Evolutionary conservation across 2,329 filamentous ascomycete species (phyloP).

Genomic region (Laburnicola sp.): DNA sequence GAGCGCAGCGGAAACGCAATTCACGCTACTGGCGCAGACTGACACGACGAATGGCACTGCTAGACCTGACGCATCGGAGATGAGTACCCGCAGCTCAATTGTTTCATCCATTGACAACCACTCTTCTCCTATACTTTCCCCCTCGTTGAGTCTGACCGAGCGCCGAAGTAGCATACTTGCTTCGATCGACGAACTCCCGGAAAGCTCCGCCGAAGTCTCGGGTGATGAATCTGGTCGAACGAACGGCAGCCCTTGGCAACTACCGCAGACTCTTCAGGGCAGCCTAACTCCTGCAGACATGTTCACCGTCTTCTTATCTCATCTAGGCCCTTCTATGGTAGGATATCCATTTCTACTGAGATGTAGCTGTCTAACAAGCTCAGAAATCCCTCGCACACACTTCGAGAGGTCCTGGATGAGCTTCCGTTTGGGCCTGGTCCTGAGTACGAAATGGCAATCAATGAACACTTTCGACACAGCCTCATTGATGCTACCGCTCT

Average conservation of each 20-base stretch:
- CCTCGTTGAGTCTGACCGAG: slow-evolving; percentile 36
- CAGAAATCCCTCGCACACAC: slow-evolving; percentile 87
- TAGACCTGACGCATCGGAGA: slow-evolving; percentile 14
- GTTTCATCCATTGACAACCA: slow-evolving; percentile 27
- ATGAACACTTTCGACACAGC: slow-evolving; percentile 78
- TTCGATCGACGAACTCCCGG: slow-evolving; percentile 48
- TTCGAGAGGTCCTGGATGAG: slow-evolving; percentile 86
- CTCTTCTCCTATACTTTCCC: slow-evolving; percentile 32
- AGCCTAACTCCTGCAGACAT: slow-evolving; percentile 72
- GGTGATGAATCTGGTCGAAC: slow-evolving; percentile 31
- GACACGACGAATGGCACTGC: slow-evolving; percentile 25
- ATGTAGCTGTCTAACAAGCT: slow-evolving; percentile 23
- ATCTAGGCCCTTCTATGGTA: slow-evolving; percentile 87
- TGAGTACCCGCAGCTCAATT: slow-evolving; percentile 28
- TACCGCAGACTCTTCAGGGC: slow-evolving; percentile 34
- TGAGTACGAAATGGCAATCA: slow-evolving; percentile 70
- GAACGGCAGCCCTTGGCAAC: slow-evolving; percentile 18
- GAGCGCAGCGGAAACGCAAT: slow-evolving; percentile 87
- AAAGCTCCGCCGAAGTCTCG: slow-evolving; percentile 39
- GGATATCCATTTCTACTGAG: background rate
- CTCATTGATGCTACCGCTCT: slow-evolving; percentile 77
- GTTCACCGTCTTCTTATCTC: slow-evolving; percentile 84
- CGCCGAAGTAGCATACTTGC: slow-evolving; percentile 44
- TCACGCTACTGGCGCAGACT: slow-evolving; percentile 74
- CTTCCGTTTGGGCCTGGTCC: slow-evolving; percentile 75